Evolutionary conservation across 352 stramenopile species (phyloP).

Genomic region (Pythium volutum): DNA sequence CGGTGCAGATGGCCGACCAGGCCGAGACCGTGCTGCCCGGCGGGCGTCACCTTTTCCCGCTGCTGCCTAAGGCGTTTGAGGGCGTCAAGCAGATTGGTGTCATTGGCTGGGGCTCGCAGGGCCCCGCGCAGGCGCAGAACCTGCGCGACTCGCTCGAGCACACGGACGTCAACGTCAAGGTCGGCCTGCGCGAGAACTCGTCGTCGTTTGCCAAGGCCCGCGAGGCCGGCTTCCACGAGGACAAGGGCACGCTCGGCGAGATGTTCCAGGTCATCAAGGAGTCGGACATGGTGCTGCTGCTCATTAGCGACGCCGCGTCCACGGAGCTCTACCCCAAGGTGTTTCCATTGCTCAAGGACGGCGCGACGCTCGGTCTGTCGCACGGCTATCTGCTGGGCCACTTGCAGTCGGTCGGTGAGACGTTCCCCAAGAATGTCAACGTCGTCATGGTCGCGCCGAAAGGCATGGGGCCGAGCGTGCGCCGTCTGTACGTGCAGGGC

Average conservation of each 20-base stretch:
- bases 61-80: conserved; percentile 95
- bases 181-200: conserved; percentile 83
- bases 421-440: conserved; percentile 96
- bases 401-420: conserved; percentile 94
- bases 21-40: conserved; percentile 75
- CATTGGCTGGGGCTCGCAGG: conserved; percentile 98
- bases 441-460: conserved; percentile 98
- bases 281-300: conserved; percentile 96
- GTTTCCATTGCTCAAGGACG: conserved; percentile 94
- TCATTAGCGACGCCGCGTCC: conserved; percentile 96
- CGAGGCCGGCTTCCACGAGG: conserved; percentile 92
- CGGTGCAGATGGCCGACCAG: conserved; percentile 71
- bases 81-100: conserved; percentile 97
- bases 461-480: conserved; percentile 96
- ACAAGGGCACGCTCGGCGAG: conserved; percentile 92
- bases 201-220: conserved; percentile 77
- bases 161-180: conserved; percentile 89
- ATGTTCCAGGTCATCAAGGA: conserved; percentile 97
- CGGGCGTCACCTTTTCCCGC: conserved; percentile 92
- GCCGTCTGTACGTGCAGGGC: conserved; percentile 97
- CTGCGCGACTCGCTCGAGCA: conserved; percentile 94
- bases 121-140: conserved; percentile 97
- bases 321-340: conserved; percentile 96
- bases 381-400: conserved; percentile 97
- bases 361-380: conserved; percentile 95